Evolutionary conservation across 768 basidiomycete species (phyloP).

Genomic region (Termitomyces heimii): DNA sequence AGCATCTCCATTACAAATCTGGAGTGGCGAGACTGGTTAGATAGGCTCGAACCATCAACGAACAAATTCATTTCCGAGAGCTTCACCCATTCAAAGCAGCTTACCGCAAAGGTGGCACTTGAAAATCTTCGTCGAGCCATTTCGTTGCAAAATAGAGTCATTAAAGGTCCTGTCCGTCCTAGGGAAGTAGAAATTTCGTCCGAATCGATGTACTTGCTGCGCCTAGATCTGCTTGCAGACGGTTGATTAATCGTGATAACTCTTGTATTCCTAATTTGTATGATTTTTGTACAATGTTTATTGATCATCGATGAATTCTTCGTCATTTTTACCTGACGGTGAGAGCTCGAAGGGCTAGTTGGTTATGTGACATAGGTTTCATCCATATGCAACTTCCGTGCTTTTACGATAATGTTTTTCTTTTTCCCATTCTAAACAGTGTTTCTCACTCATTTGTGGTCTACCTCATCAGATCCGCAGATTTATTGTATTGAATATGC

Average conservation of each 20-base stretch:
- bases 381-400: no score
- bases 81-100: background rate
- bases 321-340: no score
- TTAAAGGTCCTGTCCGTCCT: background rate
- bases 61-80: background rate
- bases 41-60: constrained; percentile 2
- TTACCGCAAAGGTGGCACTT: constrained; percentile 2
- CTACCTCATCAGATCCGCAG: no score
- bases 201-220: background rate
- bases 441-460: no score
- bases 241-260: background rate
- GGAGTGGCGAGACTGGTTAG: constrained; percentile 14
- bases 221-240: background rate
- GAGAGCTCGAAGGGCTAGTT: no score
- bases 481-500: no score
- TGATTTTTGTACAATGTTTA: background rate
- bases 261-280: background rate
- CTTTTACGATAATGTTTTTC: no score
- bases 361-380: no score
- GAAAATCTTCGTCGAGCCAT: background rate
- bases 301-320: background rate
- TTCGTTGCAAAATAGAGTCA: background rate
- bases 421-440: no score
- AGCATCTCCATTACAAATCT: constrained; percentile 9
- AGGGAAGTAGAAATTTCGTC: background rate